A percentile compares a stretch with the other conserved stretches of the same genome.
phyloP scores from a whole-genome alignment of 2,329 filamentous ascomycete species.

The Epicoccum sorghinum region DNA sequence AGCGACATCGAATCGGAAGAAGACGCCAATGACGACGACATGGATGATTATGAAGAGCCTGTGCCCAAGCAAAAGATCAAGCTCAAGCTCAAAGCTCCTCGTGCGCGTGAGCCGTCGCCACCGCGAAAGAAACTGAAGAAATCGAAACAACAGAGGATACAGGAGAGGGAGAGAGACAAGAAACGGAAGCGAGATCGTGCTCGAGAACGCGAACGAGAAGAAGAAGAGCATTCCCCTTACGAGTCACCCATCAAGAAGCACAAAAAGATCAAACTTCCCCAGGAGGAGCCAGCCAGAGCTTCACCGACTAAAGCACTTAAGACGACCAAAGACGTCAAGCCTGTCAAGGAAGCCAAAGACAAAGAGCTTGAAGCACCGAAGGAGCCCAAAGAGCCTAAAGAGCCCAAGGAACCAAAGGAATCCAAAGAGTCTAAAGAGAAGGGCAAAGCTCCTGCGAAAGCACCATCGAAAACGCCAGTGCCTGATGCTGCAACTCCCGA shows the following conservation, averaged over 20 bases:
- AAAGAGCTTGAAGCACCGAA: slow-evolving; percentile 24
- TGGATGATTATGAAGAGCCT: slow-evolving; percentile 51
- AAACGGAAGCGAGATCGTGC: slow-evolving; percentile 31
- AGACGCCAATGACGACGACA: slow-evolving; percentile 34
- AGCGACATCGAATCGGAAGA: slow-evolving; percentile 37
- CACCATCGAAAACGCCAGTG: slow-evolving; percentile 28
- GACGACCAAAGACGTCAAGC: slow-evolving; percentile 14
- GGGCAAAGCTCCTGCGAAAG: slow-evolving; percentile 29
- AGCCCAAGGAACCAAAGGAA: slow-evolving; percentile 26
- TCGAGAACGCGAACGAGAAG: slow-evolving; percentile 16
- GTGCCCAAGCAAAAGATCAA: slow-evolving; percentile 38
- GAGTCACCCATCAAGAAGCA: slow-evolving; percentile 39
- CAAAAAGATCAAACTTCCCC: slow-evolving; percentile 33
- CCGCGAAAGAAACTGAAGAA: slow-evolving; percentile 32
- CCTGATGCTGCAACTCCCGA: slow-evolving; percentile 41
- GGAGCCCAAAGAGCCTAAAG: slow-evolving; percentile 22
- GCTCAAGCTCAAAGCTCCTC: slow-evolving; percentile 38
- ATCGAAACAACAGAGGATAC: no score
- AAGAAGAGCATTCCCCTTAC: slow-evolving; percentile 35
- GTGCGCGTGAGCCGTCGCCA: slow-evolving; percentile 8
- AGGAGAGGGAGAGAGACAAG: slow-evolving; percentile 25
- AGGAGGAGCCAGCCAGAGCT: slow-evolving; percentile 8
- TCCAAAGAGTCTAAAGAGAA: slow-evolving; percentile 30
- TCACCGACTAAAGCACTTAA: slow-evolving; percentile 22
- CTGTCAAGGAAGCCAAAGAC: slow-evolving; percentile 14